Evolutionary conservation across 805 yeast species (phyloP).

Genomic region (Pichia cabralensis): DNA sequence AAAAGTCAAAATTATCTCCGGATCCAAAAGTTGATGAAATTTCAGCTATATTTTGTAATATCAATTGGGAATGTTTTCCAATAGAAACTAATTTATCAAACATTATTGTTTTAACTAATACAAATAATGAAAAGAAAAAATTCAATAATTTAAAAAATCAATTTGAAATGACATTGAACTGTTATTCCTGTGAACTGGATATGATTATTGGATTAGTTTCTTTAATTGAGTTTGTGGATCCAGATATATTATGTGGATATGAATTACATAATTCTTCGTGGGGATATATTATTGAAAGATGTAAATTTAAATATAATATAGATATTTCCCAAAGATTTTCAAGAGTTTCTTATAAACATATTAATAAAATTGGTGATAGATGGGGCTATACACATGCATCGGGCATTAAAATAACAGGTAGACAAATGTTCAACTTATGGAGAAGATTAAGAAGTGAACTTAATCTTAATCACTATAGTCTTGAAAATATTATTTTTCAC

Average conservation of each 20-base stretch:
- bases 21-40: slow-evolving; percentile 59
- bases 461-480: slow-evolving; percentile 53
- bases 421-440: slow-evolving; percentile 86
- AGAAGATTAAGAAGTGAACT: slow-evolving; percentile 55
- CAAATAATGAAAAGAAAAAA: not conserved
- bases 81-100: slow-evolving; percentile 25
- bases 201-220: slow-evolving; percentile 47
- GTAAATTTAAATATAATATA: slow-evolving; percentile 31
- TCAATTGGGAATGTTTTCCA: slow-evolving; percentile 37
- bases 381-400: slow-evolving; percentile 84
- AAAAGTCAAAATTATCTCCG: slow-evolving; percentile 42
- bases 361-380: slow-evolving; percentile 48
- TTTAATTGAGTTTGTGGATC: slow-evolving; percentile 58
- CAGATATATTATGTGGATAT: slow-evolving; percentile 80
- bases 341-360: slow-evolving; percentile 39
- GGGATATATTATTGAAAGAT: slow-evolving; percentile 80
- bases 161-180: slow-evolving; percentile 23
- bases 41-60: slow-evolving; percentile 51
- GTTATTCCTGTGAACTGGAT: slow-evolving; percentile 44
- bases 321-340: slow-evolving; percentile 55
- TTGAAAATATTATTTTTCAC: slow-evolving; percentile 70
- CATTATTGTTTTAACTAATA: slow-evolving; percentile 29
- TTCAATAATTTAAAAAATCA: slow-evolving; percentile 3
- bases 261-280: slow-evolving; percentile 76
- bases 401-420: slow-evolving; percentile 56